A percentile compares a stretch with the other conserved stretches of the same genome.
Conservation (phyloP, 2,329 filamentous ascomycete genomes). For the Teratosphaeria zuluensis region DNA sequence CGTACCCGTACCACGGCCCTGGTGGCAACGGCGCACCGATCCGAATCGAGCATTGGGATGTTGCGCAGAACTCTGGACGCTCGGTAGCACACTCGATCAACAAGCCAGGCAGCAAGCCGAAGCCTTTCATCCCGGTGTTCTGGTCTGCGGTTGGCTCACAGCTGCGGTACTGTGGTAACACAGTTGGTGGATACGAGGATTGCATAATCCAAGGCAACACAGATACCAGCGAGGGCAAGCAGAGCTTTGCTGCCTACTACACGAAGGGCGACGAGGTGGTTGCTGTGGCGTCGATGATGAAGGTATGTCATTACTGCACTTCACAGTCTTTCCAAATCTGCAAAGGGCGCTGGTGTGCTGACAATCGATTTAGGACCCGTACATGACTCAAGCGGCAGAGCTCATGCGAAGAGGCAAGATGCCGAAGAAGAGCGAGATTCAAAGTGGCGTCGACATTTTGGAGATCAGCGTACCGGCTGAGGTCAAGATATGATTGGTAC, state of each 20-base stretch:
- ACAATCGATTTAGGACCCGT: constrained; percentile 73
- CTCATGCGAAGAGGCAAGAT: constrained; percentile 76
- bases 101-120: constrained; percentile 49
- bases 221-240: constrained; percentile 47
- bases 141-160: constrained; percentile 90
- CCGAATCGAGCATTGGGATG: constrained; percentile 97
- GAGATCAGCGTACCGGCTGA: constrained; percentile 36
- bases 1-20: constrained; percentile 87
- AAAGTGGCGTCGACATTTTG: constrained; percentile 47
- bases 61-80: constrained; percentile 86
- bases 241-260: constrained; percentile 85
- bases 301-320: constrained; percentile 17
- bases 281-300: constrained; percentile 82
- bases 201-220: constrained; percentile 67
- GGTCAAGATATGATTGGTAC: constrained; percentile 32
- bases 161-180: constrained; percentile 87
- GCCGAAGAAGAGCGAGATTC: constrained; percentile 68
- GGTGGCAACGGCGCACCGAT: constrained; percentile 63
- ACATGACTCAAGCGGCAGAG: constrained; percentile 72
- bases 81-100: constrained; percentile 69
- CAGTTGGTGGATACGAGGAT: constrained; percentile 73
- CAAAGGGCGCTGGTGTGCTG: not conserved
- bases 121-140: constrained; percentile 84
- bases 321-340: not conserved
- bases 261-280: constrained; percentile 76